Percentiles rank a stretch among this genome's conserved stretches.
Evolutionary conservation across 495 filamentous ascomycete species (phyloP).

Genomic region (Penicillium manginii): DNA sequence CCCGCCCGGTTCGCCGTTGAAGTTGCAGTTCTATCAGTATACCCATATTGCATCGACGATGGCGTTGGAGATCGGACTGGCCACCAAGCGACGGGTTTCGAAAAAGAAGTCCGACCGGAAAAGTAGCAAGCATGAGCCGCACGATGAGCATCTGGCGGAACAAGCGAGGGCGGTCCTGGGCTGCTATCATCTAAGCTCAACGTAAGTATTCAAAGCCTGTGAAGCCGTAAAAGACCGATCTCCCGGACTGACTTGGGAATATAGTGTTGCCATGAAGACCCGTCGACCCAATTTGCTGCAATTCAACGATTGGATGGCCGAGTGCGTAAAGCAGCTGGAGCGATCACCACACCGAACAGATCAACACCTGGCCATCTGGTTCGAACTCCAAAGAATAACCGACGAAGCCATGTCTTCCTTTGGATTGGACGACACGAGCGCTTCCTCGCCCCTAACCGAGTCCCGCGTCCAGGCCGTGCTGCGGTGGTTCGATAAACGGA

Average conservation of each 20-base stretch:
- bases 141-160: conserved; percentile 44
- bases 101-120: conserved; percentile 28
- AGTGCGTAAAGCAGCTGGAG: conserved; percentile 48
- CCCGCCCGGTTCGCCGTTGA: conserved; percentile 49
- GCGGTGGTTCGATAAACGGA: conserved; percentile 51
- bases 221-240: neutral
- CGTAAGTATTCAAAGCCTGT: conserved; percentile 28
- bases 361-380: conserved; percentile 49
- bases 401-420: conserved; percentile 54
- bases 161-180: conserved; percentile 49
- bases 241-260: conserved; percentile 8
- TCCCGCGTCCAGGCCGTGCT: conserved; percentile 49
- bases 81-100: conserved; percentile 33
- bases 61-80: conserved; percentile 57
- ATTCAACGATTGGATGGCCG: conserved; percentile 52
- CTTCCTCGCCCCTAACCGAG: conserved; percentile 46
- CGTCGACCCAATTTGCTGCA: conserved; percentile 54
- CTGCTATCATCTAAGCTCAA: conserved; percentile 53
- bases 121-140: conserved; percentile 17
- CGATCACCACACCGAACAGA: conserved; percentile 43
- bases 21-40: conserved; percentile 58
- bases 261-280: conserved; percentile 54
- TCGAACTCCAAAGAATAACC: conserved; percentile 48
- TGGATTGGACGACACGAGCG: conserved; percentile 53
- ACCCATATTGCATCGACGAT: conserved; percentile 58